These are phyloP conservation scores for Papiliotrema fonsecae DNA, from an alignment of 1,284 basidiomycete species.

Conservation along the genomic window DNA sequence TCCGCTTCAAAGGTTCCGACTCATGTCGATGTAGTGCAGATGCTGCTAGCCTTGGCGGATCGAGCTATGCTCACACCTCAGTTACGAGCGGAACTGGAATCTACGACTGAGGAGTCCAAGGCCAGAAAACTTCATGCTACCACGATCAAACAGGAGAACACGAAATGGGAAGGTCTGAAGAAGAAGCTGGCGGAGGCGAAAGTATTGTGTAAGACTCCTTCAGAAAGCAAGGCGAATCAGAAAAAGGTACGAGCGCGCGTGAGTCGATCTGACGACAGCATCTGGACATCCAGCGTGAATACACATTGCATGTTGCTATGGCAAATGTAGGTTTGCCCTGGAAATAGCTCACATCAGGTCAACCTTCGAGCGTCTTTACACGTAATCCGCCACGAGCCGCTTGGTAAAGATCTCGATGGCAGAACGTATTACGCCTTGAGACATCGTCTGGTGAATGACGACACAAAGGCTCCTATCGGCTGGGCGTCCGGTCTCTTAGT, in stretches of 20 bases:
- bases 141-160: conserved; percentile 15
- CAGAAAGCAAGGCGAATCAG: conserved; percentile 24
- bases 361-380: conserved; percentile 21
- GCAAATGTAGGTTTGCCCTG: conserved; percentile 10
- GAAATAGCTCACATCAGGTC: conserved; percentile 7
- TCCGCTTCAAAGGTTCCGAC: conserved; percentile 31
- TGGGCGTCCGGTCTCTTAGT: conserved; percentile 39
- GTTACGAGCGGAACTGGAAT: conserved; percentile 25
- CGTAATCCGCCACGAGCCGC: conserved; percentile 23
- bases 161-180: conserved; percentile 29
- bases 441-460: conserved; percentile 26
- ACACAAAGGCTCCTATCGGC: conserved; percentile 25
- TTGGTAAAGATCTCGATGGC: conserved; percentile 35
- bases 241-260: conserved; percentile 18
- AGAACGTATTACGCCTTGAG: conserved; percentile 33
- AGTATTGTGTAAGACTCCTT: conserved; percentile 22
- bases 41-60: conserved; percentile 36
- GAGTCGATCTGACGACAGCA: conserved; percentile 8
- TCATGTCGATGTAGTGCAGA: conserved; percentile 33
- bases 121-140: conserved; percentile 12
- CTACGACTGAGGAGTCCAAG: conserved; percentile 14
- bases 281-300: conserved; percentile 14
- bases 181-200: conserved; percentile 28
- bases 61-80: conserved; percentile 17
- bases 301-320: conserved; percentile 13